These are phyloP conservation scores for Cokeromyces recurvatus DNA, from an alignment of 371 early-diverging fungal genomes.

Conservation along the genomic window DNA sequence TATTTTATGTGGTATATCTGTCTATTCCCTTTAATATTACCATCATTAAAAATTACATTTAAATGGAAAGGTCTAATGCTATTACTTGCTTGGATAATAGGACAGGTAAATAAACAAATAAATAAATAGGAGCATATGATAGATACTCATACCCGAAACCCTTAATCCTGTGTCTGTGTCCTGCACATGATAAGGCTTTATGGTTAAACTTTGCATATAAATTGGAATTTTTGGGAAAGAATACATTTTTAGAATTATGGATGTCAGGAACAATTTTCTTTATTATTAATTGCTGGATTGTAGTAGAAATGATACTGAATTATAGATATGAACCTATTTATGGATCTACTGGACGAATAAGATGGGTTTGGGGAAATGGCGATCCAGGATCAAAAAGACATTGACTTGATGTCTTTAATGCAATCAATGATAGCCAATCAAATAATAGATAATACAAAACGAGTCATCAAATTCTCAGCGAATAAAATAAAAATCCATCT, in stretches of 20 bases:
- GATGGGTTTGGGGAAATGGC: conserved; percentile 52
- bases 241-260: conserved; percentile 77
- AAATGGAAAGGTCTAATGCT: conserved; percentile 56
- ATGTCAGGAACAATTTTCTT: conserved; percentile 69
- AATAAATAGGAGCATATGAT: too few relatives aligned
- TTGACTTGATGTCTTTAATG: too few relatives aligned
- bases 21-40: conserved; percentile 83
- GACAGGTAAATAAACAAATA: conserved; percentile 47
- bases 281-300: conserved; percentile 62
- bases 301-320: conserved; percentile 54
- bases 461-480: conserved; percentile 4
- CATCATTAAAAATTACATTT: conserved; percentile 52
- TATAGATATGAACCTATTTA: conserved; percentile 56
- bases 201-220: conserved; percentile 84
- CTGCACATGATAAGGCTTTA: conserved; percentile 65
- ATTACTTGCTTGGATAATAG: conserved; percentile 66
- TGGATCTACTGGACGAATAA: conserved; percentile 43
- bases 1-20: conserved; percentile 99
- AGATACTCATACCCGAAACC: too few relatives aligned
- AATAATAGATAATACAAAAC: background rate
- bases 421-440: too few relatives aligned
- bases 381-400: conserved; percentile 30
- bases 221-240: conserved; percentile 82
- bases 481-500: conserved; percentile 4
- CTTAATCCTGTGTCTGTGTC: background rate